These are phyloP conservation scores for Cladorrhinum samala DNA, from an alignment of 495 filamentous ascomycete species.

Conservation along the genomic window DNA sequence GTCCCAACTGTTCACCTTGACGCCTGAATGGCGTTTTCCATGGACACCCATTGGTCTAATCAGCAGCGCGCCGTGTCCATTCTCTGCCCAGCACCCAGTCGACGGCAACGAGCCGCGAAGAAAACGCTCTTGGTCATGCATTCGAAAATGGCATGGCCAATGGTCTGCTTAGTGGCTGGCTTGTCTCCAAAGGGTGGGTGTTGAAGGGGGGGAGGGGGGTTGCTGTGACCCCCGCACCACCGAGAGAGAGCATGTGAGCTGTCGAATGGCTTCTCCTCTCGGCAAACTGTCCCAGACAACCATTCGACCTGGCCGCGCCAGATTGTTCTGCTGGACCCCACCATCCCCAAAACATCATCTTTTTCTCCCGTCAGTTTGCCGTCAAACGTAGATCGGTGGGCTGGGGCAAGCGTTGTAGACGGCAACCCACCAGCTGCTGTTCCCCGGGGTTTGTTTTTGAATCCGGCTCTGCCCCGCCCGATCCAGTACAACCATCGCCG, in stretches of 20 bases:
- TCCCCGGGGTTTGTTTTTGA: too few relatives aligned
- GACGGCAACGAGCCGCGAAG: constrained; percentile 3
- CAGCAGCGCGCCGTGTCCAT: background rate
- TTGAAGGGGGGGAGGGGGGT: background rate
- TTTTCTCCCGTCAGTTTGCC: background rate
- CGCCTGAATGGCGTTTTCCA: constrained; percentile 1
- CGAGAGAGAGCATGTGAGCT: constrained; percentile 1
- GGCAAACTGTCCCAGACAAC: too few relatives aligned
- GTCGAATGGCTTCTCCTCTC: background rate
- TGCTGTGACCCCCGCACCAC: constrained; percentile 1
- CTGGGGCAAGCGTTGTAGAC: too few relatives aligned
- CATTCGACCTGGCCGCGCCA: background rate
- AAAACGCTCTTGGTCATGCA: background rate
- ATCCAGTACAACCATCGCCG: background rate
- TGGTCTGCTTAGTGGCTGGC: background rate
- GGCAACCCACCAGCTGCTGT: too few relatives aligned
- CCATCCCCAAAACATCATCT: background rate
- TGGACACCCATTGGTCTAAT: background rate
- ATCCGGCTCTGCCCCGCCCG: background rate
- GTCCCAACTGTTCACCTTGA: background rate
- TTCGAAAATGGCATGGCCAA: background rate
- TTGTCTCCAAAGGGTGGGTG: background rate
- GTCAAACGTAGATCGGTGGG: too few relatives aligned
- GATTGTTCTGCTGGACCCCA: background rate
- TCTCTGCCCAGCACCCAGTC: background rate